Evolutionary conservation across 345 rosid species (phyloP), one percentile per base, ranked within the genome.

Genomic region (Rubroshorea leprosula): DNA sequence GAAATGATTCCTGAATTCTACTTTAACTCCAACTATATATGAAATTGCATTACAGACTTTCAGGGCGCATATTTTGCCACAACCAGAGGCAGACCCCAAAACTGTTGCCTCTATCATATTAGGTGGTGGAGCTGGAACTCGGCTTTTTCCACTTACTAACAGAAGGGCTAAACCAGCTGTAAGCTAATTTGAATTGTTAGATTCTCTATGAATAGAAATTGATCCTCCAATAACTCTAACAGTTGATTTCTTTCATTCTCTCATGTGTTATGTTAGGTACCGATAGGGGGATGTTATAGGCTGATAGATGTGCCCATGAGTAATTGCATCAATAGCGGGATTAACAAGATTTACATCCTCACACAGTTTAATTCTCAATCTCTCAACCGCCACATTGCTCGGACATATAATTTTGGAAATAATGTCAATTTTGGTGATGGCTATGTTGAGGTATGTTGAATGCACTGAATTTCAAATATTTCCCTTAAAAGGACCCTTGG

Each of bases 331-430:
- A 85, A 87, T 72, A 87, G 97, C 60, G 87, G 93, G 50, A 82
- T 87, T 19, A 85, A 83, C 84, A 90, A 87, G 78, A 85, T 90
- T 22, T 90, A 76, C 50, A 80, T 87, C 63, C 87, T 90, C n/a
- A 85, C 97, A 19, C 97, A 90, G 55, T 87, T 78, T 70, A 90
- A 87, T 70, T 90, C 97, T 7, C 89, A 80, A 63, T 90, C 96
- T 31, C 89, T 90, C 17, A 87, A 90, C 49, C 75, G 87, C 25
- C 97, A 87, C 66, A 76, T 85, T 60, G 71, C 87, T 18, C 80
- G 86, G 47, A 82, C 96, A 43, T 90, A 87, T 66, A 76, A 68
- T 51, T 49, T 70, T 52, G 96, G 89, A 43, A 83, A 80, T 64
- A 87, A 90, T 55, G 76, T 83, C 27, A 77, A 78, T 60, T 90